Percentiles rank a stretch among this genome's conserved stretches.
These are phyloP conservation scores for Trametes gibbosa DNA, from an alignment of 768 basidiomycete genomes.

Conservation along the genomic window DNA sequence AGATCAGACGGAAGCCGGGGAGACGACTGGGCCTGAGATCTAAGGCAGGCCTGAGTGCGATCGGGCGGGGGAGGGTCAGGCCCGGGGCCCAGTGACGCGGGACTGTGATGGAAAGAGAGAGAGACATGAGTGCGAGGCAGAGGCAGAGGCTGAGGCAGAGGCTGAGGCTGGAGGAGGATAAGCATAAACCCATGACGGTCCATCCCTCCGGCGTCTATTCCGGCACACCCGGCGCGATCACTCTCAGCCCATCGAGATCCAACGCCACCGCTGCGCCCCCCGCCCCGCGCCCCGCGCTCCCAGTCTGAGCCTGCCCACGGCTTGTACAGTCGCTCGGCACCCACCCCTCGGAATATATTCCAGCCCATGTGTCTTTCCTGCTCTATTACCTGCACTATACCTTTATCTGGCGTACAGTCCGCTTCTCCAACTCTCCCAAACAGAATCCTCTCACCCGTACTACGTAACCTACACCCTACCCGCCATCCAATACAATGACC, in stretches of 20 bases:
- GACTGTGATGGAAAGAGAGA: background rate
- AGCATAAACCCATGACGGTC: conserved; percentile 7
- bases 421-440: background rate
- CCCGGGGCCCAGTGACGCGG: conserved; percentile 3
- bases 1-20: conserved; percentile 3
- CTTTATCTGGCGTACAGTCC: background rate
- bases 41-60: too few relatives aligned
- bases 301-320: background rate
- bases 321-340: background rate
- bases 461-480: too few relatives aligned
- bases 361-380: background rate
- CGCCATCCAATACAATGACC: background rate
- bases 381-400: conserved; percentile 1
- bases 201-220: background rate
- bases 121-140: too few relatives aligned
- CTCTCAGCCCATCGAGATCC: conserved; percentile 3
- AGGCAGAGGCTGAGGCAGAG: too few relatives aligned
- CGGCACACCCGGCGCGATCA: conserved; percentile 4
- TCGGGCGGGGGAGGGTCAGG: conserved; percentile 3
- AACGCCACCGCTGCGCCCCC: conserved; percentile 4
- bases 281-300: background rate
- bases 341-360: background rate
- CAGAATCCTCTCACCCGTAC: background rate
- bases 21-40: conserved; percentile 5
- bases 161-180: too few relatives aligned